Percentiles rank a stretch among this genome's conserved stretches.
Evolutionary conservation across 805 yeast genomes (phyloP).

Genomic region (Ogataea neopini): DNA sequence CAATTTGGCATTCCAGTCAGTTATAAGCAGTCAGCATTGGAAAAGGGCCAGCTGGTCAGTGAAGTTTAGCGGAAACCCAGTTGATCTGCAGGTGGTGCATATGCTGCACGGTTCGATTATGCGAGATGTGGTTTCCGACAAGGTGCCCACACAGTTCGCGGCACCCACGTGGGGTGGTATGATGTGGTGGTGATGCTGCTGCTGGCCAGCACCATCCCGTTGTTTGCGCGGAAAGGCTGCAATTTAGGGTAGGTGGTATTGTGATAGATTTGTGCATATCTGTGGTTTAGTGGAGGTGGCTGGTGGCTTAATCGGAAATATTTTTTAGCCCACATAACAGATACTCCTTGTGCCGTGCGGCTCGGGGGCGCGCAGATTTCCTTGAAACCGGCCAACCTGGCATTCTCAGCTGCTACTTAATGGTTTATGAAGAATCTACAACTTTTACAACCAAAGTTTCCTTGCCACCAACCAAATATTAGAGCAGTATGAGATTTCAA

Average conservation of each 20-base stretch:
- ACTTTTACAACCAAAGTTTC: not conserved
- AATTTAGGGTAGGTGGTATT: no score
- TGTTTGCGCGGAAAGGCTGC: no score
- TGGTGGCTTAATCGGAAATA: no score
- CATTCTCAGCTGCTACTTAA: not conserved
- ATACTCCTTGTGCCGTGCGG: not conserved
- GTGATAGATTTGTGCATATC: no score
- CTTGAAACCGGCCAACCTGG: not conserved
- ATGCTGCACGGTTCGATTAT: not conserved
- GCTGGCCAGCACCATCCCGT: no score
- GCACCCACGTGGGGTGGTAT: not conserved
- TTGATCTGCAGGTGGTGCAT: not conserved
- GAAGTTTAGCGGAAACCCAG: not conserved
- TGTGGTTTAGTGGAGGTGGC: no score
- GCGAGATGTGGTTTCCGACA: not conserved
- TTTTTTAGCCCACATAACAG: not conserved
- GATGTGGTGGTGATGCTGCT: no score
- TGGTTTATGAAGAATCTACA: not conserved
- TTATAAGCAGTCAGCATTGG: not conserved
- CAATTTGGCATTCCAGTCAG: not conserved
- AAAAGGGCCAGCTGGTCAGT: not conserved
- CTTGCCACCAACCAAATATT: no score
- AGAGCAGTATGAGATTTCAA: not conserved
- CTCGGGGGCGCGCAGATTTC: not conserved
- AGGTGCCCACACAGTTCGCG: not conserved